Evolutionary conservation across 148 eudicot species (phyloP), one percentile per base, ranked within the genome.

Genomic region (Fagopyrum homotropicum): DNA sequence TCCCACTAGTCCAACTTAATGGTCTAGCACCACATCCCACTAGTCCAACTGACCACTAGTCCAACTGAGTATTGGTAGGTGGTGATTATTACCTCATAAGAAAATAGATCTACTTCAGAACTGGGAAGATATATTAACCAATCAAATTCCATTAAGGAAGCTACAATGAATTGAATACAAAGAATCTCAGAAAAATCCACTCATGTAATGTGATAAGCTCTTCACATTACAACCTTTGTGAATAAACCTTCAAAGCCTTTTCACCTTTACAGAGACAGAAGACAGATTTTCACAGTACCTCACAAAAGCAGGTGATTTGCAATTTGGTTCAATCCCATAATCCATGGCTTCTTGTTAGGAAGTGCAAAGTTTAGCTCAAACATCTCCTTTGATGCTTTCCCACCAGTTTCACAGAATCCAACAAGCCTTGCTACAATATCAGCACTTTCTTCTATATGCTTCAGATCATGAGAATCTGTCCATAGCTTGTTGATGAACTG

Each of bases 341-440:
- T 77, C 98, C 97, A 93, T 7, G 91, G 87, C 72, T 90, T 83
- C 79, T 87, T 89, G 49, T 82, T 82, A 17, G 98, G 98, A 73
- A 82, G 88, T 15, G 85, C 91, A 78, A 93, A 91, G 64, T 91
- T 93, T 2, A 93, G 93, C 85, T 89, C 97, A 83, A 93, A 90
- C 98, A 94, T 94, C 83, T 94, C 98, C 79, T 86, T 91, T 2
- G 98, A 83, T 77, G 88, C 81, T 75, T 93, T 91, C 51, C 97
- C 97, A 35, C 93, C 81, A 8, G 26, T 72, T 81, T 87, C 89
- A 49, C 88, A 79, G 45, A 94, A 88, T 5, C 96, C 98, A 2
- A 94, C 98, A 19, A 94, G 90, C 81, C 85, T 91, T 8, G 95
- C 98, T 11, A 94, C 95, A 45, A 94, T 86, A 74, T 85, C 93